Evolutionary conservation across 805 yeast species (phyloP).

Genomic region (Lipomyces anomalus): DNA sequence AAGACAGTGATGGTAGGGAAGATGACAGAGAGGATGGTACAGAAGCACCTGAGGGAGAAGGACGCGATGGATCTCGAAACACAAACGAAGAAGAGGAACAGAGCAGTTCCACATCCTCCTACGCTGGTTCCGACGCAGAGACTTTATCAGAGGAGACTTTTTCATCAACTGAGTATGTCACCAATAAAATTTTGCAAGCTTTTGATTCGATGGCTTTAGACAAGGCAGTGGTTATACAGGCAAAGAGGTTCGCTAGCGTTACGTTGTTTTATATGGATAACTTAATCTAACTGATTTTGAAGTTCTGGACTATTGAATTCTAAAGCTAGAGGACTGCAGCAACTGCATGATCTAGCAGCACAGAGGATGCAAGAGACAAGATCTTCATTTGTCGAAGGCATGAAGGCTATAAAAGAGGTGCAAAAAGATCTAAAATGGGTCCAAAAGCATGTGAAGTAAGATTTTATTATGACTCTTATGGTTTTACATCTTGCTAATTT

Average conservation of each 20-base stretch:
- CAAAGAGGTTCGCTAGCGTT: constrained; percentile 7
- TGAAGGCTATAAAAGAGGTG: constrained; percentile 14
- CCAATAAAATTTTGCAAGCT: constrained; percentile 19
- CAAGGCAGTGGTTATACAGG: constrained; percentile 21
- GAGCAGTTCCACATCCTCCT: constrained; percentile 20
- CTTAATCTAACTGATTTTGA: too few species aligned
- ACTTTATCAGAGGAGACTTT: constrained; percentile 14
- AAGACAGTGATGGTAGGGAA: too few species aligned
- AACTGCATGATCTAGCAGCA: constrained; percentile 14
- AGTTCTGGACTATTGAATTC: constrained; percentile 21
- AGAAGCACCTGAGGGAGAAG: constrained; percentile 2
- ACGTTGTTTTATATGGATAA: background rate
- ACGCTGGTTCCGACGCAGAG: constrained; percentile 24
- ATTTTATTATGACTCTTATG: background rate
- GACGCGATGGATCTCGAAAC: constrained; percentile 3
- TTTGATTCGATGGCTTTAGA: constrained; percentile 20
- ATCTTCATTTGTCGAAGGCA: constrained; percentile 15
- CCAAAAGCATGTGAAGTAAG: constrained; percentile 17
- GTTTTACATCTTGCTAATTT: too few species aligned
- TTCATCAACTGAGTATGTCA: constrained; percentile 15
- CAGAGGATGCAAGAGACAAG: constrained; percentile 11
- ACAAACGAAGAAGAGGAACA: constrained; percentile 6
- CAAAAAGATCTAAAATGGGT: constrained; percentile 23
- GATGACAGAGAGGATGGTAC: too few species aligned
- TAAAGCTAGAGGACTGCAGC: constrained; percentile 16